These are phyloP conservation scores for Penicillium silybi DNA, from an alignment of 495 filamentous ascomycete genomes.

Conservation along the genomic window DNA sequence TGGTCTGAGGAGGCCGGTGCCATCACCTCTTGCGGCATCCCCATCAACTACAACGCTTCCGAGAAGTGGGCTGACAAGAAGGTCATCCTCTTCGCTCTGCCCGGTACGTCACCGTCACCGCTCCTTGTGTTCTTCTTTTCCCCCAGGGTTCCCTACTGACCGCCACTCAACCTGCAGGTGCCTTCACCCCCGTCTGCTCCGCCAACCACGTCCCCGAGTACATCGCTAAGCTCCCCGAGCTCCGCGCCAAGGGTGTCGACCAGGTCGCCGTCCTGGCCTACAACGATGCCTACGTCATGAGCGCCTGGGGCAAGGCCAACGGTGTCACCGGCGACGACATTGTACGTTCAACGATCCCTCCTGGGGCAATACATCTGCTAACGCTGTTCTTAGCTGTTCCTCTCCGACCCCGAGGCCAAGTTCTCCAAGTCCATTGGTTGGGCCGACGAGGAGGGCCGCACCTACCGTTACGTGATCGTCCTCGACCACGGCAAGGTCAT, in stretches of 20 bases:
- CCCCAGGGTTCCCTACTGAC: slow-evolving; percentile 19
- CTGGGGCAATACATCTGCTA: not conserved
- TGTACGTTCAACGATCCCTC: slow-evolving; percentile 43
- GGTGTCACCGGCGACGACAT: slow-evolving; percentile 73
- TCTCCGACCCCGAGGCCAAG: slow-evolving; percentile 68
- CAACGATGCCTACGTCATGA: slow-evolving; percentile 93
- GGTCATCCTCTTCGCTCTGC: slow-evolving; percentile 85
- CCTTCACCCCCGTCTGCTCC: slow-evolving; percentile 94
- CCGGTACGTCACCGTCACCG: slow-evolving; percentile 52
- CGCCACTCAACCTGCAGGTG: slow-evolving; percentile 44
- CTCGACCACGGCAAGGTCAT: slow-evolving; percentile 86
- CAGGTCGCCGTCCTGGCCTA: slow-evolving; percentile 77
- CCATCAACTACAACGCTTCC: slow-evolving; percentile 76
- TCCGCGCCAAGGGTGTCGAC: slow-evolving; percentile 85
- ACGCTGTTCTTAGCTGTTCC: slow-evolving; percentile 63
- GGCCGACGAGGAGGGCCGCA: slow-evolving; percentile 68
- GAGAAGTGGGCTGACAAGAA: slow-evolving; percentile 87
- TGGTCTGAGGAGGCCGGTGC: slow-evolving; percentile 59
- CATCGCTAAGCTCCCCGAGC: slow-evolving; percentile 64
- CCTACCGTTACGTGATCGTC: slow-evolving; percentile 77
- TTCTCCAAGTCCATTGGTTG: slow-evolving; percentile 85
- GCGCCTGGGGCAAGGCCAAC: slow-evolving; percentile 95
- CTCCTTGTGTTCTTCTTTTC: not conserved
- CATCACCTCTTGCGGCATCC: slow-evolving; percentile 73
- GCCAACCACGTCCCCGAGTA: slow-evolving; percentile 83